These are phyloP conservation scores for Brassica napus DNA, from an alignment of 345 rosid species.

Conservation along the genomic window Da-Ae NC_063440.1:16130501-16131000, in stretches of 20 bases:
- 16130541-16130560: conserved; percentile 5
- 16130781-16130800: neutral
- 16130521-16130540: neutral
- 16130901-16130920: conserved; percentile 97
- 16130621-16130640: conserved; percentile 92
- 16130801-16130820: conserved; percentile 28
- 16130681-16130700: conserved; percentile 85
- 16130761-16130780: conserved; percentile 1
- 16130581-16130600: conserved; percentile 97
- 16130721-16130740: conserved; percentile 95
- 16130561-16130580: neutral
- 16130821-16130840: conserved; percentile 99
- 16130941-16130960: no score
- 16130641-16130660: conserved; percentile 89
- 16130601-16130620: conserved; percentile 96
- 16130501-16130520: neutral
- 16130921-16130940: neutral
- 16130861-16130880: conserved; percentile 99
- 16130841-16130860: conserved; percentile 98
- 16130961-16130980: conserved; percentile 51
- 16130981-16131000: conserved; percentile 98
- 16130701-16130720: conserved; percentile 99
- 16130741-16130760: conserved; percentile 29
- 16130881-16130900: conserved; percentile 96
- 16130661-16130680: conserved; percentile 88